A percentile compares a stretch with the other conserved stretches of the same genome.
Evolutionary conservation across 495 filamentous ascomycete species (phyloP).

Genomic region (Penicillium paxilli): DNA sequence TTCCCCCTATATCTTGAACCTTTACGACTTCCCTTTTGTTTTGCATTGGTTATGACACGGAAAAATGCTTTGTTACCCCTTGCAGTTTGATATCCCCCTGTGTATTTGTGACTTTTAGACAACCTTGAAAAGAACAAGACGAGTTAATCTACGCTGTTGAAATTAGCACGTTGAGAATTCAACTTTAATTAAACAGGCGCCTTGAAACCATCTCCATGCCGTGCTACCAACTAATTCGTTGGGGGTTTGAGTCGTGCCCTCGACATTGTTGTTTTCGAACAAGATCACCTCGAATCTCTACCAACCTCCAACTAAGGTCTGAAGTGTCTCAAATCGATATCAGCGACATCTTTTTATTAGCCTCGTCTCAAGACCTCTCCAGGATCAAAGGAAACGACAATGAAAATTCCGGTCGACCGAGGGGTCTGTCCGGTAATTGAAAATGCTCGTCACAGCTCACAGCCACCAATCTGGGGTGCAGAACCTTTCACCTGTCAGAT

Average conservation of each 20-base stretch:
- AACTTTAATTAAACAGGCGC: too few species aligned
- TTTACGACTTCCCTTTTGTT: conserved; percentile 7
- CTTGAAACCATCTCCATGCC: too few species aligned
- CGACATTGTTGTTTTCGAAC: neutral
- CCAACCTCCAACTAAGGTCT: too few species aligned
- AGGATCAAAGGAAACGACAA: neutral
- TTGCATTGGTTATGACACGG: conserved; percentile 16
- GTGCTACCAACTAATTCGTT: neutral
- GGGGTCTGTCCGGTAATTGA: neutral
- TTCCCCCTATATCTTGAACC: too few species aligned
- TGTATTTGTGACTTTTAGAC: neutral
- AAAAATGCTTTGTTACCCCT: conserved; percentile 7
- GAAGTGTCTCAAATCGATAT: neutral
- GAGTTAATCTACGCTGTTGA: neutral
- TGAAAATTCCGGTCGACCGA: neutral
- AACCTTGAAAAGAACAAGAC: neutral
- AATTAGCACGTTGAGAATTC: neutral
- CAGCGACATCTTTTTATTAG: neutral
- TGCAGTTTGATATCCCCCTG: conserved; percentile 20
- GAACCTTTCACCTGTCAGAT: neutral
- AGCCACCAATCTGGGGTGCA: neutral
- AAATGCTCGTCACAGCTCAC: neutral
- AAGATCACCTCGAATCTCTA: too few species aligned
- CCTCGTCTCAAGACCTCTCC: neutral
- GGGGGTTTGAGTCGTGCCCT: neutral